Percentiles rank a stretch among this genome's conserved stretches.
Evolutionary conservation across 257 asterid species (phyloP).

Genomic region (Buddleja alternifolia): DNA sequence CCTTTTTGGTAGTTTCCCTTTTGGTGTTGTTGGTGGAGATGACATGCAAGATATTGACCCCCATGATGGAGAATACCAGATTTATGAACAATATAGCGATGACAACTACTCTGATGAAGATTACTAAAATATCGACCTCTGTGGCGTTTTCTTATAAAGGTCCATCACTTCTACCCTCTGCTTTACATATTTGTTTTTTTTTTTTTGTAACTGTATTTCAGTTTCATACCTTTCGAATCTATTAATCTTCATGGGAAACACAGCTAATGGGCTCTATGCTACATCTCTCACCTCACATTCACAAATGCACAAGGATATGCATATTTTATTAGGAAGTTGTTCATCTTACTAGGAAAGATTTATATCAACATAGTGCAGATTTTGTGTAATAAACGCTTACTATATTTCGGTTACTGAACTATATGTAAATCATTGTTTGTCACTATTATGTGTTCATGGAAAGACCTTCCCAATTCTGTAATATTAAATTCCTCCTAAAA

Average conservation of each 20-base stretch:
- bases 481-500: too few relatives aligned
- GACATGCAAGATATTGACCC: conserved; percentile 46
- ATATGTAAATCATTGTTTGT: too few relatives aligned
- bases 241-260: background rate
- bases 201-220: background rate
- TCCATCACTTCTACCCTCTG: conserved; percentile 14
- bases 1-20: conserved; percentile 83
- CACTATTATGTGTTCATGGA: too few relatives aligned
- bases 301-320: background rate
- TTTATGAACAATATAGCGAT: conserved; percentile 72
- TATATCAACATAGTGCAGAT: background rate
- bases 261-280: background rate
- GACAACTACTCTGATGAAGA: conserved; percentile 59
- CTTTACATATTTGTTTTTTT: conserved; percentile 1
- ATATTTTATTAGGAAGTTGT: background rate
- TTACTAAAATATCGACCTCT: conserved; percentile 26
- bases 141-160: conserved; percentile 9
- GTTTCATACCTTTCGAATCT: background rate
- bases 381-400: background rate
- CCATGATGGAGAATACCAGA: conserved; percentile 66
- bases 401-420: too few relatives aligned
- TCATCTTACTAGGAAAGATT: background rate
- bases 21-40: conserved; percentile 42
- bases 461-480: too few relatives aligned
- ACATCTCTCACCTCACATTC: background rate